A percentile compares a stretch with the other conserved stretches of the same genome.
Conservation (phyloP, 2,329 filamentous ascomycete species). For the Ophiobolus disseminans region DNA sequence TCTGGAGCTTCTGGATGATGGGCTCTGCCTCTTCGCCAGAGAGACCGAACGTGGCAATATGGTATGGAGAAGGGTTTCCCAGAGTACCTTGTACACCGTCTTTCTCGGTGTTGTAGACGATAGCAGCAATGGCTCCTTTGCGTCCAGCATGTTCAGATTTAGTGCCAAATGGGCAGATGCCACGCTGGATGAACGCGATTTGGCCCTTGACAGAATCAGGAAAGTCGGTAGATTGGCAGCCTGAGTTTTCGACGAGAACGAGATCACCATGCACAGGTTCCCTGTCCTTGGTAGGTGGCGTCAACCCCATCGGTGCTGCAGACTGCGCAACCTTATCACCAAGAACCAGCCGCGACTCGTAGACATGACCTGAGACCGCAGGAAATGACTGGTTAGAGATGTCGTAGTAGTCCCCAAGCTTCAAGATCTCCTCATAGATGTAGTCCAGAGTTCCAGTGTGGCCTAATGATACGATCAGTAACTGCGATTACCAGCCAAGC, state of each 20-base stretch:
- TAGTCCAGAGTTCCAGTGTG: constrained; percentile 46
- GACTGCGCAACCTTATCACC: constrained; percentile 44
- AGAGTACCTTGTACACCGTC: constrained; percentile 71
- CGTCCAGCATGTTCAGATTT: constrained; percentile 74
- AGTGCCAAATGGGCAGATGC: constrained; percentile 73
- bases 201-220: constrained; percentile 65
- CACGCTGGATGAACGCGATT: constrained; percentile 76
- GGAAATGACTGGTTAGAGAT: constrained; percentile 48
- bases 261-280: constrained; percentile 46
- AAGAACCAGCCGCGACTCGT: constrained; percentile 47
- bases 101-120: constrained; percentile 78
- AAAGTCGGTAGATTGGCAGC: constrained; percentile 61
- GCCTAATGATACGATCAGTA: constrained; percentile 28
- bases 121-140: constrained; percentile 73
- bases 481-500: constrained; percentile 2
- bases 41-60: constrained; percentile 73
- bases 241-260: constrained; percentile 43
- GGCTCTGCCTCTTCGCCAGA: constrained; percentile 67
- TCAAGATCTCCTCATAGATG: constrained; percentile 48
- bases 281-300: constrained; percentile 47
- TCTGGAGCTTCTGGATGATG: constrained; percentile 58
- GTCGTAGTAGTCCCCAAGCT: constrained; percentile 50
- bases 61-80: constrained; percentile 65
- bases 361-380: constrained; percentile 45
- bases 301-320: constrained; percentile 44